A percentile compares a stretch with the other conserved stretches of the same genome.
Evolutionary conservation across 1,284 basidiomycete species (phyloP).

Genomic region (Tausonia pullulans): DNA sequence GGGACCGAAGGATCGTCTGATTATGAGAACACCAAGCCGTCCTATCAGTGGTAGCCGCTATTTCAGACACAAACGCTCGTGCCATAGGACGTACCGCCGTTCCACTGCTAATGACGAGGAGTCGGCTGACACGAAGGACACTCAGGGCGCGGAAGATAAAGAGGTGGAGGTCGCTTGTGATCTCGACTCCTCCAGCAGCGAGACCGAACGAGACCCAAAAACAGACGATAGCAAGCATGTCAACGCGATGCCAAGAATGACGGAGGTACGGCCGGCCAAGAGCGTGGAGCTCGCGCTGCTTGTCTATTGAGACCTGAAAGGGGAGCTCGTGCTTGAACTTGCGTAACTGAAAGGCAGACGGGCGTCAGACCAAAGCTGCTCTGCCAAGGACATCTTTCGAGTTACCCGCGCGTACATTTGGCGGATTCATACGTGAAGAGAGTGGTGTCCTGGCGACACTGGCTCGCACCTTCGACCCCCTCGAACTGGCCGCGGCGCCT

Average conservation of each 20-base stretch:
- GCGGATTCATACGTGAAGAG: background rate
- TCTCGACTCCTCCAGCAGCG: conserved; percentile 54
- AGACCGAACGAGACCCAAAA: conserved; percentile 56
- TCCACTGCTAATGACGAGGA: conserved; percentile 81
- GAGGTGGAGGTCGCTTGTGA: conserved; percentile 52
- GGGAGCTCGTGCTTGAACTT: conserved; percentile 27
- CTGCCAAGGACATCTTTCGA: background rate
- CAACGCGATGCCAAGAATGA: conserved; percentile 88
- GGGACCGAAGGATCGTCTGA: conserved; percentile 82
- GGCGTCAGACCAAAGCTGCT: background rate
- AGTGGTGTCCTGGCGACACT: background rate
- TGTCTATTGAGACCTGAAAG: conserved; percentile 39
- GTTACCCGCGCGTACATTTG: background rate
- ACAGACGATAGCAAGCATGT: conserved; percentile 61
- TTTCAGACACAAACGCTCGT: background rate
- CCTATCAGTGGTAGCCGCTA: background rate
- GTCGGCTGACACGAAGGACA: conserved; percentile 68
- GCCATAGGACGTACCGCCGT: conserved; percentile 54
- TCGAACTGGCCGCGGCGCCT: background rate
- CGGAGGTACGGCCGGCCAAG: conserved; percentile 62
- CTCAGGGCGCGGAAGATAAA: conserved; percentile 83
- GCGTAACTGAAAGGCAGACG: background rate
- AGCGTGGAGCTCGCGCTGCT: conserved; percentile 30
- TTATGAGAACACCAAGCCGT: background rate
- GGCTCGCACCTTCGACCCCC: background rate